Evolutionary conservation across 208 protist species (phyloP).

Genomic region (Leishmania guyanensis): DNA sequence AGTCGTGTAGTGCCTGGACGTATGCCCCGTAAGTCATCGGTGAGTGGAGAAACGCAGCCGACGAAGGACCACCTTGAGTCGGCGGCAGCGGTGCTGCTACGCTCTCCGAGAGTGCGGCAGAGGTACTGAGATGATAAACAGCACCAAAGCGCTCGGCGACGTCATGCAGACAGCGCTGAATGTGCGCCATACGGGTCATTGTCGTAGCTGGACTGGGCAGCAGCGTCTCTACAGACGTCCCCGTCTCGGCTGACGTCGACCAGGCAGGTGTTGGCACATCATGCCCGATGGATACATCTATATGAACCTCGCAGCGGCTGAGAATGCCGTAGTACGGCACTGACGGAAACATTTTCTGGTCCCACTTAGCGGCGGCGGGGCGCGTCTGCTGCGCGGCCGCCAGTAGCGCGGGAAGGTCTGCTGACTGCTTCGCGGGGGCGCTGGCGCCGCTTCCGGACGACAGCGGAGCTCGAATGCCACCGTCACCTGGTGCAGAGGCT

Average conservation of each 20-base stretch:
- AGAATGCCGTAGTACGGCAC: constrained; percentile 63
- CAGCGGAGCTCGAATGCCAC: background rate
- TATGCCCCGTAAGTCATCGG: constrained; percentile 29
- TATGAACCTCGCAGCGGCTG: constrained; percentile 35
- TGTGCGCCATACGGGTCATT: constrained; percentile 3
- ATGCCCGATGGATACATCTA: constrained; percentile 27
- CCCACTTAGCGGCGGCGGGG: background rate
- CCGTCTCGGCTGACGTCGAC: background rate
- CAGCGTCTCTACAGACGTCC: background rate
- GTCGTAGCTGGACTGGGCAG: constrained; percentile 17
- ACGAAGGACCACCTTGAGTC: background rate
- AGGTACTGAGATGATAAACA: constrained; percentile 45
- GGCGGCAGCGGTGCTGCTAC: background rate
- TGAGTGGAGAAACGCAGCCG: background rate
- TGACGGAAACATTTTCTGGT: constrained; percentile 31
- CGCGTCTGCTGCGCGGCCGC: constrained; percentile 4
- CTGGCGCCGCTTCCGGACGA: background rate
- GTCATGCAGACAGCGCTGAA: constrained; percentile 31
- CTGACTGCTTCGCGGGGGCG: background rate
- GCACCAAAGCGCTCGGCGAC: constrained; percentile 21
- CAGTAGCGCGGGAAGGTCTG: constrained; percentile 2
- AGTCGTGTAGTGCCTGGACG: constrained; percentile 23
- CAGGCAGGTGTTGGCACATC: background rate
- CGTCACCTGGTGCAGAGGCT: background rate
- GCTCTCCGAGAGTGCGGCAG: constrained; percentile 17